Evolutionary conservation across 108 stramenopile species (phyloP).

Genomic region (Seminavis robusta): DNA sequence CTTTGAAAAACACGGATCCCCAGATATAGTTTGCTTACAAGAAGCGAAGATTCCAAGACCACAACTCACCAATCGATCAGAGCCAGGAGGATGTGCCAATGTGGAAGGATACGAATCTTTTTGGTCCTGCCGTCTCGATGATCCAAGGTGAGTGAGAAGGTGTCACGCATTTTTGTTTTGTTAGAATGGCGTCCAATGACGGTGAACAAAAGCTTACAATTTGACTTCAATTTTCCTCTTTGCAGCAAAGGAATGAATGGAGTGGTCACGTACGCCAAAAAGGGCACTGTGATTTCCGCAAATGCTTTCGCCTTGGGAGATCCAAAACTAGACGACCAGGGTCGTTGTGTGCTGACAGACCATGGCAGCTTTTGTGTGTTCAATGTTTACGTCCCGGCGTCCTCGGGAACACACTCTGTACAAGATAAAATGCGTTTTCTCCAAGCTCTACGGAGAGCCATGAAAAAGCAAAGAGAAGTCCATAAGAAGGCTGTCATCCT

Average conservation of each 20-base stretch:
- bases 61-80: constrained; percentile 57
- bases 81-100: constrained; percentile 56
- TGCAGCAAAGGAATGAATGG: constrained; percentile 89
- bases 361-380: constrained; percentile 84
- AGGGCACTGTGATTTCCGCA: constrained; percentile 41
- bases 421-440: constrained; percentile 81
- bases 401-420: constrained; percentile 42
- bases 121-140: constrained; percentile 77
- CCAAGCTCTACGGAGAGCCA: constrained; percentile 67
- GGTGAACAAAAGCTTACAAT: too few relatives aligned
- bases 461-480: constrained; percentile 49
- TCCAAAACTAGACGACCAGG: constrained; percentile 79
- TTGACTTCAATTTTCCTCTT: too few relatives aligned
- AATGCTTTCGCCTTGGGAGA: constrained; percentile 46
- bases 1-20: constrained; percentile 55
- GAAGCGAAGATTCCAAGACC: constrained; percentile 83
- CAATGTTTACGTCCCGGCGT: constrained; percentile 91
- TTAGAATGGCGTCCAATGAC: too few relatives aligned
- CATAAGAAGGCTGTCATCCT: constrained; percentile 69
- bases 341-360: constrained; percentile 89
- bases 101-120: constrained; percentile 75
- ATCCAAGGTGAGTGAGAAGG: too few relatives aligned
- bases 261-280: constrained; percentile 80
- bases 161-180: too few relatives aligned
- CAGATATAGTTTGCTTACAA: constrained; percentile 89